phyloP scores from a whole-genome alignment of 305 asterid species.

The Andrographis paniculata region DNA sequence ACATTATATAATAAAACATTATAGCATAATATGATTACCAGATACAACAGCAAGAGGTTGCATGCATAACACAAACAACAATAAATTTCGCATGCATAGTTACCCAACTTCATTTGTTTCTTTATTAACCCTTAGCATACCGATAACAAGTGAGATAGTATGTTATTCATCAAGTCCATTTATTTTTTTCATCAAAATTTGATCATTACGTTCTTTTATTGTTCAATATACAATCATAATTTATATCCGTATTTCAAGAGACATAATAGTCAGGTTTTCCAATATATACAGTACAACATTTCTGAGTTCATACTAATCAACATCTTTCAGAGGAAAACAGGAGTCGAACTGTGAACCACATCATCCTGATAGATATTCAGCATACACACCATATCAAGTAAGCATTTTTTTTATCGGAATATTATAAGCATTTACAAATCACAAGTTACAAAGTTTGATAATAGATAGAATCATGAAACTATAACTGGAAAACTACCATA shows the following conservation, averaged over 20 bases:
- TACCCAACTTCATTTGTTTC: no score
- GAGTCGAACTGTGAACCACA: neutral
- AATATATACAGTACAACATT: slow-evolving; percentile 1
- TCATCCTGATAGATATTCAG: slow-evolving; percentile 6
- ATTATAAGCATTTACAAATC: slow-evolving; percentile 1
- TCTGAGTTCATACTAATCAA: slow-evolving; percentile 6
- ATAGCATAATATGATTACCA: no score
- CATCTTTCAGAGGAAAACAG: slow-evolving; percentile 6
- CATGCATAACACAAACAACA: no score
- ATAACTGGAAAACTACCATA: slow-evolving; percentile 3
- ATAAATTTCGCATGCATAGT: no score
- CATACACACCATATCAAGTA: slow-evolving; percentile 2
- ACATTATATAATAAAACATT: no score
- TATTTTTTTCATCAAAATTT: no score
- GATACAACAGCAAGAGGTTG: no score
- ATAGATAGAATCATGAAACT: no score
- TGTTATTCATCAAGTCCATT: no score
- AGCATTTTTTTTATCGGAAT: no score
- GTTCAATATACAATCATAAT: slow-evolving; percentile 6
- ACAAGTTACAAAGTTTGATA: slow-evolving; percentile 5
- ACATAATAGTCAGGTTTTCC: slow-evolving; percentile 1
- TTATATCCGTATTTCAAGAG: slow-evolving; percentile 9
- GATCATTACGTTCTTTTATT: slow-evolving; percentile 1
- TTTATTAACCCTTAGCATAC: no score
- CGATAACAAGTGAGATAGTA: no score